Evolutionary conservation across 805 yeast species (phyloP).

Genomic region (Pichia rugopelliculosa): DNA sequence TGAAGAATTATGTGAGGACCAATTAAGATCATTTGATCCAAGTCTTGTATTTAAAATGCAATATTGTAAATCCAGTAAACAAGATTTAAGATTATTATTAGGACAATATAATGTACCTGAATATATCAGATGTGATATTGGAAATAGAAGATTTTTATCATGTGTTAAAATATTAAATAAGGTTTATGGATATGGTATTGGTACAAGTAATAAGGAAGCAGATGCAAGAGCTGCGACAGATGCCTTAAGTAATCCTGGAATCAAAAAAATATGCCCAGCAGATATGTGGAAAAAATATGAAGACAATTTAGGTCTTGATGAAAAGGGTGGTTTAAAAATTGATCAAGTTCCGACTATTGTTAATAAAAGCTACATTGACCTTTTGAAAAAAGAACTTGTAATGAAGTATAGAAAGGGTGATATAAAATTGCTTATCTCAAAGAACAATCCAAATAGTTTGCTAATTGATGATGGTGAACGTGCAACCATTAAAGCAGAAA

Average conservation of each 20-base stretch:
- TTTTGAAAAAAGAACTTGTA: constrained; percentile 7
- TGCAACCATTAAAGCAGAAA: neutral
- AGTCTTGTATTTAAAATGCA: constrained; percentile 11
- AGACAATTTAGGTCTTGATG: constrained; percentile 9
- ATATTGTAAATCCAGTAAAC: constrained; percentile 33
- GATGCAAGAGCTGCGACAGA: constrained; percentile 77
- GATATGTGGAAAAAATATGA: constrained; percentile 12
- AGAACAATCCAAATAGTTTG: constrained; percentile 8
- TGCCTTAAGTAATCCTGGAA: constrained; percentile 32
- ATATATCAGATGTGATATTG: constrained; percentile 31
- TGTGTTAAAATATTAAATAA: constrained; percentile 58
- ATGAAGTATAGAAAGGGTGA: constrained; percentile 8
- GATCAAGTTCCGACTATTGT: constrained; percentile 4
- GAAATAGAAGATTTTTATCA: constrained; percentile 26
- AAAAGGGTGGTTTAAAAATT: constrained; percentile 12
- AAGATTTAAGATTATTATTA: constrained; percentile 49
- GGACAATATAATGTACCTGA: constrained; percentile 48
- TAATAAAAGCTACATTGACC: constrained; percentile 1
- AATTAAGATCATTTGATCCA: constrained; percentile 12
- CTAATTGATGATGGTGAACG: constrained; percentile 7
- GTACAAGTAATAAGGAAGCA: constrained; percentile 63
- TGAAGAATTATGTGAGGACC: constrained; percentile 37
- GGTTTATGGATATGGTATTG: constrained; percentile 65
- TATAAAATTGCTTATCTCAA: constrained; percentile 9
- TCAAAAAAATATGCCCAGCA: constrained; percentile 9